A percentile compares a stretch with the other conserved stretches of the same genome.
Conservation (phyloP, 306 rosid species). For the Medicago ruthenica region DNA sequence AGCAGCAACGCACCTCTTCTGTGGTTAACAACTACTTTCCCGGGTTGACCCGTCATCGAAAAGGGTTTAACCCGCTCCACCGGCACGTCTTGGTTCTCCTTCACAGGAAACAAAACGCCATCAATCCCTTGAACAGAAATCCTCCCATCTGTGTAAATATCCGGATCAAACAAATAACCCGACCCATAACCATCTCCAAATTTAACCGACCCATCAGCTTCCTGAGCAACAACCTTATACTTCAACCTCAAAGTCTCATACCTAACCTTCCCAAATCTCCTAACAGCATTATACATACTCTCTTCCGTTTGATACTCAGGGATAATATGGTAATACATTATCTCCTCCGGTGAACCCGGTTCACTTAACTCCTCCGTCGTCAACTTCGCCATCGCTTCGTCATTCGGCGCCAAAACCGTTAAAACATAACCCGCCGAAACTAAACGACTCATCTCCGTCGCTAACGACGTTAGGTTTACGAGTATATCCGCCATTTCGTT, state of each 20-base stretch:
- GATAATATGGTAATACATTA: slow-evolving; percentile 76
- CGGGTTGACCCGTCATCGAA: slow-evolving; percentile 52
- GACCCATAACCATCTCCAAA: slow-evolving; percentile 75
- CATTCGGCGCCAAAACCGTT: slow-evolving; percentile 83
- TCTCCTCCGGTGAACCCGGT: slow-evolving; percentile 90
- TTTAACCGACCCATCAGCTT: slow-evolving; percentile 83
- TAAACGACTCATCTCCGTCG: slow-evolving; percentile 74
- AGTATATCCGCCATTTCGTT: slow-evolving; percentile 87
- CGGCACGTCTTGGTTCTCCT: slow-evolving; percentile 48
- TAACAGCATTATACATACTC: slow-evolving; percentile 87
- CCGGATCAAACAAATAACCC: slow-evolving; percentile 82
- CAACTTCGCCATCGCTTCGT: slow-evolving; percentile 83
- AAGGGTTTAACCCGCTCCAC: slow-evolving; percentile 44
- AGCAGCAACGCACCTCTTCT: slow-evolving; percentile 69
- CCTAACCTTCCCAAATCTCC: slow-evolving; percentile 71
- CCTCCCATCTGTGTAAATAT: slow-evolving; percentile 78
- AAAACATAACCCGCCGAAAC: slow-evolving; percentile 81
- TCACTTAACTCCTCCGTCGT: slow-evolving; percentile 84
- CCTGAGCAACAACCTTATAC: slow-evolving; percentile 74
- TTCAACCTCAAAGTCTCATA: slow-evolving; percentile 72
- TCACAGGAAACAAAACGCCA: slow-evolving; percentile 68
- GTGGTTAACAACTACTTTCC: slow-evolving; percentile 57
- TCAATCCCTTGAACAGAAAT: slow-evolving; percentile 88
- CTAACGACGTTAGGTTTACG: slow-evolving; percentile 76
- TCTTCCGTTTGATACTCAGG: slow-evolving; percentile 91